Base-by-base conservation (phyloP, 2,329 filamentous ascomycete genomes). In the Aspergillus japonicus region DNA sequence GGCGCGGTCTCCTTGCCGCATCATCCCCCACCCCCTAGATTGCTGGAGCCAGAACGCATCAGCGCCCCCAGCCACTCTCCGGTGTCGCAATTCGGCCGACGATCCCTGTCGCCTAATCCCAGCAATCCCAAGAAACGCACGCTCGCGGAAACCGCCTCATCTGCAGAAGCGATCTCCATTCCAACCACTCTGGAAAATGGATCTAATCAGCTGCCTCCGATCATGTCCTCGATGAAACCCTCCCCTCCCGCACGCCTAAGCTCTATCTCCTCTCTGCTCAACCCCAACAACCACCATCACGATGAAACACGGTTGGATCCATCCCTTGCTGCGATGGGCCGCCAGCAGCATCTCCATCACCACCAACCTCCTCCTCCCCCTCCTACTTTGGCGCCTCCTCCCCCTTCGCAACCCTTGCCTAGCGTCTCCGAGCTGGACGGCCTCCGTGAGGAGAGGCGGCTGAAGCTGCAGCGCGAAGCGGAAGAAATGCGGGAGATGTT, bases 211-310 rank as follows among this genome's bases (percentile, higher is more conserved):
- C 68, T 77, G 14, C 75, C 71, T 48, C 74, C 73, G 11, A 78
- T 77, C 56, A 76, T 72, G 66, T 71, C 69, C n/a, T 71, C 70
- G 5, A 65, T 63, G 26, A 73, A 75, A 50, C 70, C 69, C 12
- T 66, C 71, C 26, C 71, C 73, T n/a, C 85, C 47, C 83, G 89
- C 71, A 24, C 85, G 89, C 14, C 76, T 92, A 4, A 90, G 87
- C 19, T 91, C 89, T 3, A 92, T 92, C 62, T 90, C 88, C 64
- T 90, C 89, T 5, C 88, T 92, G 49, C 77, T 93, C 12, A 92
- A 92, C 35, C 61, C 74, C 12, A 68, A 70, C 53, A 56, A 64
- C 39, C 69, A 68, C 53, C 55, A 64, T 39, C 69, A 68, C 6
- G 71, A 74, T n/a, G 72, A 77, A 19, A 70, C 75, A 56, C 77